Evolutionary conservation across 2,329 filamentous ascomycete species (phyloP).

Genomic region (Hymenoscyphus fructigenus): DNA sequence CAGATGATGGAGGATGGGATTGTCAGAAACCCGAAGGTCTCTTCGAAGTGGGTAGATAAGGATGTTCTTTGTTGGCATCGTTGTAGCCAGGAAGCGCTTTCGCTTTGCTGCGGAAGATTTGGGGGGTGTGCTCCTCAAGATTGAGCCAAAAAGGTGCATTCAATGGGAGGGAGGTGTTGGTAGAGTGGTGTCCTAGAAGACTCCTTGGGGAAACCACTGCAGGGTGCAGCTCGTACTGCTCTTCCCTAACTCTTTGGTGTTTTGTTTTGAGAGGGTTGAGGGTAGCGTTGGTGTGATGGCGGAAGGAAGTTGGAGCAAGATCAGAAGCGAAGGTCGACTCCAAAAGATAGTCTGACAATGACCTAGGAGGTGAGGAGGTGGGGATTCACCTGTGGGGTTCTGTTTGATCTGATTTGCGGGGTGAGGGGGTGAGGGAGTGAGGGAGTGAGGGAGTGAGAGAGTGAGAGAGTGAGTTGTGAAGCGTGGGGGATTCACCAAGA

Average conservation of each 20-base stretch:
- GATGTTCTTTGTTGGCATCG: constrained; percentile 47
- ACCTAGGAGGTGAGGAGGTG: neutral
- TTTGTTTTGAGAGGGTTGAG: neutral
- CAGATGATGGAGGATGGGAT: constrained; percentile 66
- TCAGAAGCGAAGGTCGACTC: neutral
- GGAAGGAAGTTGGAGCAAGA: neutral
- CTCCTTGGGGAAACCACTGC: neutral
- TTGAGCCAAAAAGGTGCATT: neutral
- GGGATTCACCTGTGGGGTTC: neutral
- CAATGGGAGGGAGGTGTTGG: neutral
- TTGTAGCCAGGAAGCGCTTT: constrained; percentile 10
- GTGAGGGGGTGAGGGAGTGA: neutral
- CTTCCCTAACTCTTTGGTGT: neutral
- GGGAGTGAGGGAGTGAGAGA: neutral
- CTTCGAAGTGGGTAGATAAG: constrained; percentile 71
- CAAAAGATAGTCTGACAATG: neutral
- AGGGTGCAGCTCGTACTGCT: constrained; percentile 3
- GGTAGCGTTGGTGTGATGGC: neutral
- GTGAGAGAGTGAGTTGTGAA: no score
- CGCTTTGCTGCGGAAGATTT: neutral
- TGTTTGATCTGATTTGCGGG: neutral
- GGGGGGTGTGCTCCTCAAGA: neutral
- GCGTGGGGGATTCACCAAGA: neutral
- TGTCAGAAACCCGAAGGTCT: constrained; percentile 72
- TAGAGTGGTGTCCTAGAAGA: constrained; percentile 1